phyloP scores from a whole-genome alignment of 2,329 filamentous ascomycete genomes.

The Fusarium annulatum region DNA sequence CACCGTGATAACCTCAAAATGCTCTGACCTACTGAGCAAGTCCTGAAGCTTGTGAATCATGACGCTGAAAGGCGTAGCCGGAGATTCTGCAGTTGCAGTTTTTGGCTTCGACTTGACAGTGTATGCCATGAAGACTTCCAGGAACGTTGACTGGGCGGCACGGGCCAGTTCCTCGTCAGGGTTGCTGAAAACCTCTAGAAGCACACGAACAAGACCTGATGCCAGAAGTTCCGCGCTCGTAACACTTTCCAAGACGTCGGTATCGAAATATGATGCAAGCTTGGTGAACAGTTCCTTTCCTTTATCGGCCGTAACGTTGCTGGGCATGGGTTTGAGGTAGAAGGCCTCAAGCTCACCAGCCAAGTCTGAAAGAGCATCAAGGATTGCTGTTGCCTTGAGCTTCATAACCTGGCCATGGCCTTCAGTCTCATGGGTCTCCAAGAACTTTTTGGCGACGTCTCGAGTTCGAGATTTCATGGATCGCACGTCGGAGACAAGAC shows the following conservation, averaged over 20 bases:
- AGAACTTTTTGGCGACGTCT: constrained; percentile 81
- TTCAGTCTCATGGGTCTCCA: constrained; percentile 84
- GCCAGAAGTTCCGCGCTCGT: constrained; percentile 95
- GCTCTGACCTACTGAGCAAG: constrained; percentile 93
- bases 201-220: constrained; percentile 86
- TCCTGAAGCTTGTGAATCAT: constrained; percentile 96
- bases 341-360: constrained; percentile 77
- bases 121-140: constrained; percentile 91
- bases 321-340: constrained; percentile 69
- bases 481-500: constrained; percentile 59
- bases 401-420: constrained; percentile 78
- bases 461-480: constrained; percentile 76
- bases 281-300: constrained; percentile 77
- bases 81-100: constrained; percentile 73
- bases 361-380: constrained; percentile 77
- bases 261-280: constrained; percentile 86
- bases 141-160: constrained; percentile 82
- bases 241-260: constrained; percentile 89
- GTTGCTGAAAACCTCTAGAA: constrained; percentile 85
- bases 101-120: constrained; percentile 73
- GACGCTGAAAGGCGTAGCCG: constrained; percentile 87
- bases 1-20: constrained; percentile 97
- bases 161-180: constrained; percentile 69
- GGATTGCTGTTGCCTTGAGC: constrained; percentile 80
- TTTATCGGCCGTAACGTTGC: constrained; percentile 57